These are phyloP conservation scores for Paramecium sonneborni DNA, from an alignment of 73 alveolate species.

Conservation along the genomic window DNA sequence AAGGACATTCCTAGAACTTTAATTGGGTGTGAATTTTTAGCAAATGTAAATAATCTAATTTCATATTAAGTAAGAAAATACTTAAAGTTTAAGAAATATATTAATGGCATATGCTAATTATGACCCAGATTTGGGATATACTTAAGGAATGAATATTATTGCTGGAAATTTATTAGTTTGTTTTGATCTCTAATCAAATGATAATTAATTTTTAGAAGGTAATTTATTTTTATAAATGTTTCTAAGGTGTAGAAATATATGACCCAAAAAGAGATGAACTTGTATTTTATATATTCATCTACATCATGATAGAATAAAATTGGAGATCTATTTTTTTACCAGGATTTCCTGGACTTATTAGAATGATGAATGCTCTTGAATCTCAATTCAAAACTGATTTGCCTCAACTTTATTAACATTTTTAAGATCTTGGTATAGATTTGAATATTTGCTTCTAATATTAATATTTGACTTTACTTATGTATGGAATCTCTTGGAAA, in stretches of 20 bases:
- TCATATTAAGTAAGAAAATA: background rate
- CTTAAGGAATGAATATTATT: background rate
- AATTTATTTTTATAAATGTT: background rate
- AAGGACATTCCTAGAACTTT: background rate
- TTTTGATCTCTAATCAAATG: background rate
- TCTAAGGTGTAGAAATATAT: background rate
- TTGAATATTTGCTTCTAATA: background rate
- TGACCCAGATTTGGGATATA: slow-evolving; percentile 1
- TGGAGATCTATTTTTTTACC: background rate
- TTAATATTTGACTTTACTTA: background rate
- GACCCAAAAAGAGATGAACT: background rate
- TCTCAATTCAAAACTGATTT: background rate
- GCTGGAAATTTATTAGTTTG: background rate
- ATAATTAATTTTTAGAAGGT: background rate
- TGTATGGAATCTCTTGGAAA: background rate
- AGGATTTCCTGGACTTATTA: slow-evolving; percentile 15
- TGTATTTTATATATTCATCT: background rate
- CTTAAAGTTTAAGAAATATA: background rate
- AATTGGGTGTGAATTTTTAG: background rate
- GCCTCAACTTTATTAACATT: background rate
- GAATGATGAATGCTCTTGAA: background rate
- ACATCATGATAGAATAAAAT: background rate
- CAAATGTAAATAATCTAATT: background rate
- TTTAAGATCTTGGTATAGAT: background rate
- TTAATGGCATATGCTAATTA: slow-evolving; percentile 5